Evolutionary conservation across 192 early-diverging fungal species (phyloP), one percentile per base, ranked within the genome.

Genomic region (Umbelopsis vinacea): DNA sequence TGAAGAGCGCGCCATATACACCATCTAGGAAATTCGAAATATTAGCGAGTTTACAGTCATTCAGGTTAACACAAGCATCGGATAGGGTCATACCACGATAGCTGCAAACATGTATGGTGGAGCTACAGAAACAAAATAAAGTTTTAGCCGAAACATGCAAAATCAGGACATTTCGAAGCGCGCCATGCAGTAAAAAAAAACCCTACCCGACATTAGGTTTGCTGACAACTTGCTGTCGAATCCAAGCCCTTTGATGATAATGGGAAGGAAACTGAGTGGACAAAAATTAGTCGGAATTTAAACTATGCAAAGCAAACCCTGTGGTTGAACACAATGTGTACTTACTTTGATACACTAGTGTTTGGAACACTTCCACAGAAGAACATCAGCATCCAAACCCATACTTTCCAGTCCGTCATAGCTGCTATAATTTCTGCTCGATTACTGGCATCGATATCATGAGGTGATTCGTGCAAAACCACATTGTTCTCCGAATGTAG

Each of bases 331-430:
- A 37, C 45, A 22, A 8, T 29, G 29, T 14, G 8, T 8, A 45
- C 46, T 67, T 73, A 77, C 76, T 77, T 77, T 67, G 76, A 77
- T 52, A 77, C 55, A 40, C 76, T 77, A 12, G 76, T 77, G 29
- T 77, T 77, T 47, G 76, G 76, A 15, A 77, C 76, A 67, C 76
- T 77, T 37, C 76, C 76, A 53, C 76, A 77, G 50, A 77, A 77
- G 68, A 77, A 77, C 76, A 77, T 77, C 52, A 73, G 6, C 76
- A 77, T 77, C 67, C 71, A 77, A 35, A 73, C 45, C 76, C 76
- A 77, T 21, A 77, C 71, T 46, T 77, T 77, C 76, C 71, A 77
- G 35, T 77, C 76, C 0, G 71, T 52, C 4, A 77, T 37, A 5
- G 76, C 76, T 21, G 69, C 57, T 17, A 55, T 21, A 0, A 68